Evolutionary conservation across 768 basidiomycete genomes (phyloP).

Genomic region (Suillus ampliporus): DNA sequence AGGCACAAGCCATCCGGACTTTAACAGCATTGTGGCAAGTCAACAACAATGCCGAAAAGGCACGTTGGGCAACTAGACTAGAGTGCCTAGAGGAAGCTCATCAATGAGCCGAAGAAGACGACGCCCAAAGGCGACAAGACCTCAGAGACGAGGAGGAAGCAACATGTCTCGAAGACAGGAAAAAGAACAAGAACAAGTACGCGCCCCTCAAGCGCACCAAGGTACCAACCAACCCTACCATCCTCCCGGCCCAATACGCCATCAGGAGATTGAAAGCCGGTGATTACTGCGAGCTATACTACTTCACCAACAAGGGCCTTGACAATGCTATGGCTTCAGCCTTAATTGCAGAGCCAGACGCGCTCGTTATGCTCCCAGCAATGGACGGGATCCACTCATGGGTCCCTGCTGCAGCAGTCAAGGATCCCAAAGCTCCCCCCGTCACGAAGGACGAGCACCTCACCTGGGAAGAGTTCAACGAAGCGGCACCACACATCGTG

Average conservation of each 20-base stretch:
- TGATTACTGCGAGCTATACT: neutral
- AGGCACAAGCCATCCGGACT: too few relatives aligned
- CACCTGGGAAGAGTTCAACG: slow-evolving; percentile 6
- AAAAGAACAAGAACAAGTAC: slow-evolving; percentile 6
- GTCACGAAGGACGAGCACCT: neutral
- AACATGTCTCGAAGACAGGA: neutral
- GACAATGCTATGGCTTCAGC: too few relatives aligned
- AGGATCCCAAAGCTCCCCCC: neutral
- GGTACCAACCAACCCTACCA: neutral
- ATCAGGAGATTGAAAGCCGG: neutral
- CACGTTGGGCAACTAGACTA: too few relatives aligned
- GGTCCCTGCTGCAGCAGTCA: neutral
- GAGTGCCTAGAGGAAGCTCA: too few relatives aligned
- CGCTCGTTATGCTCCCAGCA: neutral
- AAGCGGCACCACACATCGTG: slow-evolving; percentile 16
- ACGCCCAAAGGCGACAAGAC: too few relatives aligned
- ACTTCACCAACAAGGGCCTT: slow-evolving; percentile 5
- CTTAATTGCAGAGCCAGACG: too few relatives aligned
- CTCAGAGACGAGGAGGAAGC: neutral
- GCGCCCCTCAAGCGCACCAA: neutral
- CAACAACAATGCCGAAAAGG: too few relatives aligned
- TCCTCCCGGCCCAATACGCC: neutral
- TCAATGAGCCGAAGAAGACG: too few relatives aligned
- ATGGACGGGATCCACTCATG: neutral
- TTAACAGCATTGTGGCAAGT: too few relatives aligned